Conservation (phyloP, 495 filamentous ascomycete genomes). For the Penicillium egyptiacum region DNA sequence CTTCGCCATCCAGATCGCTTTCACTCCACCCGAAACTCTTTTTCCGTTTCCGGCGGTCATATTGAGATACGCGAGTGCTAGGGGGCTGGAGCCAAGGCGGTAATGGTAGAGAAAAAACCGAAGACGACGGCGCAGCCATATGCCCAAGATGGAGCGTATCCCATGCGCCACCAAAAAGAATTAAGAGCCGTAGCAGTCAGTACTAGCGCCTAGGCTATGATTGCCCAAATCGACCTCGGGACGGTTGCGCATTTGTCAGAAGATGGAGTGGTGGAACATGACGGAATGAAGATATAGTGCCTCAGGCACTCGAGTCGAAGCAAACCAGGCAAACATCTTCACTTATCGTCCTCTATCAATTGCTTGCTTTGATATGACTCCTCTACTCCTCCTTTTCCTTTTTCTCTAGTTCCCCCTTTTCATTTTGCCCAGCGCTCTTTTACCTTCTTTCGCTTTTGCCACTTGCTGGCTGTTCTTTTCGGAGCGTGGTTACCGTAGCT, state of each 20-base stretch:
- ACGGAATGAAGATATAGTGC: constrained; percentile 9
- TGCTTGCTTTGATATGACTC: constrained; percentile 2
- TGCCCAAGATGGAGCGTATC: constrained; percentile 14
- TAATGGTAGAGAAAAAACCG: constrained; percentile 44
- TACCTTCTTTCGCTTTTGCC: not conserved
- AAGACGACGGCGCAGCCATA: constrained; percentile 39
- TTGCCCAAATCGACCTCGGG: not conserved
- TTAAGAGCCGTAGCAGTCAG: not conserved
- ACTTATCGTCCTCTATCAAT: constrained; percentile 26
- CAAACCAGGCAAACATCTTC: constrained; percentile 30
- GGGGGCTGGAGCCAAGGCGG: constrained; percentile 39
- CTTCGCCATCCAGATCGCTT: constrained; percentile 24
- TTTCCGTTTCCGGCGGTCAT: constrained; percentile 44
- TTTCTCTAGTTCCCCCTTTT: constrained; percentile 12
- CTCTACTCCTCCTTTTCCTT: constrained; percentile 10
- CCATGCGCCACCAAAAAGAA: constrained; percentile 11
- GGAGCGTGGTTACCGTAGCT: not conserved
- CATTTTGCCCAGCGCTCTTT: constrained; percentile 3
- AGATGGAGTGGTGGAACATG: not conserved
- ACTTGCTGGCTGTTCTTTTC: not conserved
- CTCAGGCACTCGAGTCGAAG: constrained; percentile 3
- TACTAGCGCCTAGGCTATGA: not conserved
- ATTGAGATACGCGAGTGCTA: constrained; percentile 37
- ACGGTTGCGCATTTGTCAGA: constrained; percentile 17
- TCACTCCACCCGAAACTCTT: constrained; percentile 33